Base-by-base conservation (phyloP, 306 rosid genomes). In the Pyrus betulifolia region DNA sequence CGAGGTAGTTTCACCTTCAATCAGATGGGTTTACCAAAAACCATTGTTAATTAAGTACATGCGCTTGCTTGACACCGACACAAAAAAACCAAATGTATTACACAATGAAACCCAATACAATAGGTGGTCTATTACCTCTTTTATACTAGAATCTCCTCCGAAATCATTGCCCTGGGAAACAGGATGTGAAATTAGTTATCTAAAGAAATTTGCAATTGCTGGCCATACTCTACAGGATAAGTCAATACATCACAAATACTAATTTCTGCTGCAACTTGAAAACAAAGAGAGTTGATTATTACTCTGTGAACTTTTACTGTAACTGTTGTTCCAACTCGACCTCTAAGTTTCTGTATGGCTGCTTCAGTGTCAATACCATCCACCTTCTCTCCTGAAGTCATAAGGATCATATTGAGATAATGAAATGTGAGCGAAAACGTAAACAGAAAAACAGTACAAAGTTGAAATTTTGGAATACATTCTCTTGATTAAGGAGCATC, bases 311-410 rank as follows among this genome's bases (percentile, higher is more conserved):
- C 87, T 90, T 90, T 95, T 68, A 95, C 84, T 66, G 88, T 88
- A 25, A 95, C 97, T 44, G 83, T 84, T 67, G 97, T 95, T 84
- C 98, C 98, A 44, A 95, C 96, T 35, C 81, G 88, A 58, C 98
- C 98, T 85, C 98, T 85, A 57, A 95, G 93, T 79, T 82, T 95
- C 74, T 84, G 87, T 17, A 97, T 96, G 51, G 97, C 98, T 80
- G 80, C 81, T 83, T 95, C 98, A 79, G 93, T 84, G 81, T 70
- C 91, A 76, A 95, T 30, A 60, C 98, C 97, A 70, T 90, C 92
- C 80, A 95, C 86, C 77, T 80, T 84, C 82, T 90, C 97, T 74
- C 97, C 97, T 92, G 83, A 69, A 81, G 35, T 61, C 49, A 67
- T 79, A 67, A 30, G 70, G 79, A 59, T 35, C 67, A 52, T 70